Evolutionary conservation across 179 eudicot species (phyloP).

Genomic region (Heliamphora pulchella): DNA sequence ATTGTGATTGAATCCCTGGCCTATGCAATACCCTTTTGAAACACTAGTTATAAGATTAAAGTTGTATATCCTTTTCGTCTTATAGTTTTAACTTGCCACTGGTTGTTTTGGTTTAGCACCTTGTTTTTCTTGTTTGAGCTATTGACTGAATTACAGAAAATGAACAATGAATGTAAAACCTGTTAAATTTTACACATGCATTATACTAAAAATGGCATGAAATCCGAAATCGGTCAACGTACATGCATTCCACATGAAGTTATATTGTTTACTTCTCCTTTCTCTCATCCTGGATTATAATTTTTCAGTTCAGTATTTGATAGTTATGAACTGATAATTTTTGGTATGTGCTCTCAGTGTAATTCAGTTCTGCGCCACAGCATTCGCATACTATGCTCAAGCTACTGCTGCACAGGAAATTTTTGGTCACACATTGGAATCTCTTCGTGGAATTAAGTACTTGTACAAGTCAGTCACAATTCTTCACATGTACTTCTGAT

Average conservation of each 20-base stretch:
- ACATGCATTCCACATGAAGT: background rate
- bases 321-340: no score
- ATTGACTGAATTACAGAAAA: background rate
- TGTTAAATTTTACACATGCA: background rate
- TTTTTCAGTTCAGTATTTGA: no score
- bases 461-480: constrained; percentile 70
- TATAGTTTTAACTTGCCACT: no score
- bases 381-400: constrained; percentile 96
- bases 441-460: constrained; percentile 96
- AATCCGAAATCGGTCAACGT: background rate
- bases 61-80: background rate
- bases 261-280: background rate
- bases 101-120: background rate
- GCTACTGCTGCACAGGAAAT: constrained; percentile 98
- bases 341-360: constrained; percentile 74
- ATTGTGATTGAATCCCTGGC: no score
- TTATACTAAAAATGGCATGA: background rate
- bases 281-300: background rate
- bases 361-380: constrained; percentile 93
- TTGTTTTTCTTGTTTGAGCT: background rate
- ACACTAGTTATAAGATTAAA: background rate
- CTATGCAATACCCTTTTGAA: no score
- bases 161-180: no score
- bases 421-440: constrained; percentile 93
- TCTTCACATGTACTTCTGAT: background rate